Conservation (phyloP, 208 protist species). For the Acanthamoeba sp. region DNA sequence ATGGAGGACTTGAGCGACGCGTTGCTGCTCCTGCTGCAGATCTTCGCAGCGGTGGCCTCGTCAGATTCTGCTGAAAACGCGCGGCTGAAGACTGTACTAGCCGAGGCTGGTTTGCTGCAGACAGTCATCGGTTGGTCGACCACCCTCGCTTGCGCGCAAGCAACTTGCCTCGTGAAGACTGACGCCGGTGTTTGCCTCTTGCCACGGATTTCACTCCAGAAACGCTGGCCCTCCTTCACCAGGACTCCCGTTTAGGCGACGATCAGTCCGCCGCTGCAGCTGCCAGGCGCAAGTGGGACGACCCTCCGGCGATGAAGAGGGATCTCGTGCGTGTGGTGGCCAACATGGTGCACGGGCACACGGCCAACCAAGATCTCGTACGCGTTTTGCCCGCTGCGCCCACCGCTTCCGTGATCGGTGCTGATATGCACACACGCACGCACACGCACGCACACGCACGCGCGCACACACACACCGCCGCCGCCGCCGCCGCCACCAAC, state of each 20-base stretch:
- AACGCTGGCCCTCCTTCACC: not conserved
- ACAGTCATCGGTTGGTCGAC: not conserved
- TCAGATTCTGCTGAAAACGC: not conserved
- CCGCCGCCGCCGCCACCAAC: too few species aligned
- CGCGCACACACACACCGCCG: not conserved
- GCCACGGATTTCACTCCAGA: too few species aligned
- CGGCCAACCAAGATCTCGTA: constrained; percentile 43
- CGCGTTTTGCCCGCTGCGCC: not conserved
- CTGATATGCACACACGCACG: not conserved
- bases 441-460: not conserved
- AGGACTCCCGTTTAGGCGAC: not conserved
- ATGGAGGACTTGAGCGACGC: constrained; percentile 53
- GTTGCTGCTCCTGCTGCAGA: constrained; percentile 2
- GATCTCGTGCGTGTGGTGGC: constrained; percentile 35
- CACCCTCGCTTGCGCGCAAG: not conserved
- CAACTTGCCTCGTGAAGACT: too few species aligned
- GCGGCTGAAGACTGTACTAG: not conserved
- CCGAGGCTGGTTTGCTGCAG: constrained; percentile 22
- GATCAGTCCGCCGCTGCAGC: not conserved
- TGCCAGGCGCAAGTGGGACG: not conserved
- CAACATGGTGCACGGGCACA: constrained; percentile 34
- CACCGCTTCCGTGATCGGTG: too few species aligned
- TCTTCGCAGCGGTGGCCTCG: not conserved
- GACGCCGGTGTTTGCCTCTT: too few species aligned
- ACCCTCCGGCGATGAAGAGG: constrained; percentile 47